Evolutionary conservation across 1,284 basidiomycete genomes (phyloP).

Genomic region (Gomphus bonarii): DNA sequence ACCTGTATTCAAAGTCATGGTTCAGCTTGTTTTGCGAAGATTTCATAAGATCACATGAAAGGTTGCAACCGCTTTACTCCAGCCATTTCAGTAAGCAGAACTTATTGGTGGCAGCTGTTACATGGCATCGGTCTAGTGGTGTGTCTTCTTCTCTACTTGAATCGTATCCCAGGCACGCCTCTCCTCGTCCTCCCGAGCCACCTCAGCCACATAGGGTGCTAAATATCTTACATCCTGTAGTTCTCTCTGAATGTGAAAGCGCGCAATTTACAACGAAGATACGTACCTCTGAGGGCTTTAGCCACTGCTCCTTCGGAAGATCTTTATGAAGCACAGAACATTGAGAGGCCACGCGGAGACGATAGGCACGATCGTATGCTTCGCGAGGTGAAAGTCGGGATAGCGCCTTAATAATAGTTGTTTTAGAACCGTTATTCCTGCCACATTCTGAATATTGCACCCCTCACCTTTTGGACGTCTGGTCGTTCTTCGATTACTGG

Average conservation of each 20-base stretch:
- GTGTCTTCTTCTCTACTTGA: constrained; percentile 41
- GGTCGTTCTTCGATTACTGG: constrained; percentile 81
- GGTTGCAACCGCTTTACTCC: not conserved
- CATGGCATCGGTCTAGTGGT: constrained; percentile 2
- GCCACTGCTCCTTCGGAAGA: constrained; percentile 84
- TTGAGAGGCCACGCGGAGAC: constrained; percentile 80
- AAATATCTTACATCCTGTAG: constrained; percentile 89
- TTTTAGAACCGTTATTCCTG: not conserved
- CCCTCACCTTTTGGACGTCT: constrained; percentile 73
- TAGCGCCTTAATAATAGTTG: constrained; percentile 53
- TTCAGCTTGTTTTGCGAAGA: not conserved
- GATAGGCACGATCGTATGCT: constrained; percentile 86
- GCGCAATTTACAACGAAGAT: not conserved
- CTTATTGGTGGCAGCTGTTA: not conserved
- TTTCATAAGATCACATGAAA: not conserved
- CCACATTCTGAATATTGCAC: not conserved
- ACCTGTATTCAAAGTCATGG: not conserved
- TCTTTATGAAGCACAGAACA: constrained; percentile 73
- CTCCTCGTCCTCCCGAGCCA: constrained; percentile 74
- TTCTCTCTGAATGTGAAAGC: constrained; percentile 1
- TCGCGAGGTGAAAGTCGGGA: constrained; percentile 72
- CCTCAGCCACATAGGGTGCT: constrained; percentile 67
- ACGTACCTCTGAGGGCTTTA: constrained; percentile 66
- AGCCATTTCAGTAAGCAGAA: not conserved
- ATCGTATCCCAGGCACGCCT: constrained; percentile 78